Conservation (phyloP, 345 rosid genomes). For the Pistacia vera region DNA sequence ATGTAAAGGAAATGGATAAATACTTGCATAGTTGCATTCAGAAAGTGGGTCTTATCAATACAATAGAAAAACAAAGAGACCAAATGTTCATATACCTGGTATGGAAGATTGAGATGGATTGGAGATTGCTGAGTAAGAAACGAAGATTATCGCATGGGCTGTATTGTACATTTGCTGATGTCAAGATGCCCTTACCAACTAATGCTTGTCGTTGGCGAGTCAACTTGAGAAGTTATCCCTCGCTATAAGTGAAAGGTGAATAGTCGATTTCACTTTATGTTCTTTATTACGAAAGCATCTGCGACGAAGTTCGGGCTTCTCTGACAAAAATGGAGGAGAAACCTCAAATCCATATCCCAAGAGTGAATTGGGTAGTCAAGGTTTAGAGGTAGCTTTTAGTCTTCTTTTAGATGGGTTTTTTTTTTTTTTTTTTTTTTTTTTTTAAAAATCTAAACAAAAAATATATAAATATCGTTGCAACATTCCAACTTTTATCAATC, state of each 20-base stretch:
- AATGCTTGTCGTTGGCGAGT: background rate
- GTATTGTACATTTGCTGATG: too few species aligned
- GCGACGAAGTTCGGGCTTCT: background rate
- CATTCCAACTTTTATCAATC: too few species aligned
- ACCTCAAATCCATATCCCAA: conserved; percentile 19
- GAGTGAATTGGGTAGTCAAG: conserved; percentile 43
- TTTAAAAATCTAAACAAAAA: background rate
- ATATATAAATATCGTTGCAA: background rate
- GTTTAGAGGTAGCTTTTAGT: conserved; percentile 31
- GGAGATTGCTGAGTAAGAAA: too few species aligned
- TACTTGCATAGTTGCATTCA: background rate
- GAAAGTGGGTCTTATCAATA: background rate
- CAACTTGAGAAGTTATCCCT: background rate
- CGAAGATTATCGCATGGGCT: too few species aligned
- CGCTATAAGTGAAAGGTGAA: background rate
- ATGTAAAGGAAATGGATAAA: background rate
- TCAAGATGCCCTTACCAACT: too few species aligned
- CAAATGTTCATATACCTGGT: too few species aligned
- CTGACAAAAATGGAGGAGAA: conserved; percentile 20
- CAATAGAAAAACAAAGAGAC: too few species aligned
- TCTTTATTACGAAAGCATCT: background rate
- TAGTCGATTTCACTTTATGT: background rate
- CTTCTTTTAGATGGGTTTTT: background rate
- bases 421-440: too few species aligned
- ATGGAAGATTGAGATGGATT: too few species aligned